Evolutionary conservation across 192 early-diverging fungal species (phyloP), one percentile per base, ranked within the genome.

Genomic region (Backusella psychrophila): DNA sequence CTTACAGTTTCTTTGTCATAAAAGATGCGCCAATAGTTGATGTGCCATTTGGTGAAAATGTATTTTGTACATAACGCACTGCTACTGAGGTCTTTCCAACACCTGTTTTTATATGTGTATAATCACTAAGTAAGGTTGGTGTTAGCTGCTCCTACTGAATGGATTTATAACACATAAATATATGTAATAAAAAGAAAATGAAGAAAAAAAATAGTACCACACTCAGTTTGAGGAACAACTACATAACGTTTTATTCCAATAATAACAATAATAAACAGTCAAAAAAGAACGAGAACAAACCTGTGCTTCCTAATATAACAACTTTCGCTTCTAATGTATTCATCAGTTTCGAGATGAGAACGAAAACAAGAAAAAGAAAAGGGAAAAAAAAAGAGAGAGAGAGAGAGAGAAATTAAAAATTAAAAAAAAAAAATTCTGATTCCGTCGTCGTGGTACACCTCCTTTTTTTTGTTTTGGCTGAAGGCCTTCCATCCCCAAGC

Each of bases 71-170:
- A 81, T 91, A 92, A 52, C 91, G 83, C 9, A 90, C 90, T 7
- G 91, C 91, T 33, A 92, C 85, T 66, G 91, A 92, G 14, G 91
- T 92, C 80, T 92, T 92, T 75, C 91, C 91, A 77, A 92, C 91
- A 63, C 90, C 91, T 90, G 88, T 68, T 68, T 68, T 71, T 49
- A 71, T 71, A 49, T 71, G 66, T 68, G 66, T 68, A 68, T 34
- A 68, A 68, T 49, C 35, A 71, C 70, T 71, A 71, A 71, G 70
- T 71, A 71, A 35, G 66, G 66, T 68, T 68, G 29, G 66, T 68
- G 66, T 68, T 68, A 68, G 66, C 66, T 68, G 66, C 66, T 36
- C 35, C 66, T 68, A 63, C 56, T 63, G 56, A 63, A 63, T 63
- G 56, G 56, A 63, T 63, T 14, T 21, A 31, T 19, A 56, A 31